Percentiles rank a stretch among this genome's conserved stretches.
These are phyloP conservation scores for Monilinia laxa DNA, from an alignment of 2,329 filamentous ascomycete species.

Conservation along the genomic window DNA sequence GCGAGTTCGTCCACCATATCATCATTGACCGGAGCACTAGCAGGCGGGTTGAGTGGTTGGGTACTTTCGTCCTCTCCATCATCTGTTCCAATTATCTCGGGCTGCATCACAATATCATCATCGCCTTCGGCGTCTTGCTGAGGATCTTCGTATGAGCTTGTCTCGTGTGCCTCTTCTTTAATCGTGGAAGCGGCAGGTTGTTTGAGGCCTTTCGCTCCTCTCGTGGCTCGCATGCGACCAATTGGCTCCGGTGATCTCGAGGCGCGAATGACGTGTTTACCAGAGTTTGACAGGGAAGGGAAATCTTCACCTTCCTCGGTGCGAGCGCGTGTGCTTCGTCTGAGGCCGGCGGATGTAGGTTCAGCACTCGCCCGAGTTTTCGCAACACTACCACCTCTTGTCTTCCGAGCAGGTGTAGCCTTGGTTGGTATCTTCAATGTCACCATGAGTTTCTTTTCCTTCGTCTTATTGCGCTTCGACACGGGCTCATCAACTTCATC, in stretches of 20 bases:
- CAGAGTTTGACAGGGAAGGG: conserved; percentile 59
- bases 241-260: conserved; percentile 57
- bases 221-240: conserved; percentile 36
- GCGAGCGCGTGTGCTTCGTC: conserved; percentile 38
- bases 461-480: conserved; percentile 18
- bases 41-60: conserved; percentile 11
- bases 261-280: conserved; percentile 54
- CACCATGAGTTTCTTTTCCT: conserved; percentile 31
- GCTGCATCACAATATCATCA: conserved; percentile 18
- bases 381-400: conserved; percentile 38
- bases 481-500: conserved; percentile 28
- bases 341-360: conserved; percentile 33
- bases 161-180: conserved; percentile 41
- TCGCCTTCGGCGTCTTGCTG: conserved; percentile 31
- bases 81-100: conserved; percentile 22
- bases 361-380: conserved; percentile 34
- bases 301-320: conserved; percentile 54
- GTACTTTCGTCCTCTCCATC: conserved; percentile 24
- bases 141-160: conserved; percentile 37
- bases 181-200: conserved; percentile 37
- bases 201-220: conserved; percentile 40
- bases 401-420: conserved; percentile 28
- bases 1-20: conserved; percentile 30
- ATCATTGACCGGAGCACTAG: conserved; percentile 26
- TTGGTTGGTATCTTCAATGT: conserved; percentile 36